A percentile compares a stretch with the other conserved stretches of the same genome.
Evolutionary conservation across 169 alveolate species (phyloP).

Genomic region (Sarcocystis neurona): DNA sequence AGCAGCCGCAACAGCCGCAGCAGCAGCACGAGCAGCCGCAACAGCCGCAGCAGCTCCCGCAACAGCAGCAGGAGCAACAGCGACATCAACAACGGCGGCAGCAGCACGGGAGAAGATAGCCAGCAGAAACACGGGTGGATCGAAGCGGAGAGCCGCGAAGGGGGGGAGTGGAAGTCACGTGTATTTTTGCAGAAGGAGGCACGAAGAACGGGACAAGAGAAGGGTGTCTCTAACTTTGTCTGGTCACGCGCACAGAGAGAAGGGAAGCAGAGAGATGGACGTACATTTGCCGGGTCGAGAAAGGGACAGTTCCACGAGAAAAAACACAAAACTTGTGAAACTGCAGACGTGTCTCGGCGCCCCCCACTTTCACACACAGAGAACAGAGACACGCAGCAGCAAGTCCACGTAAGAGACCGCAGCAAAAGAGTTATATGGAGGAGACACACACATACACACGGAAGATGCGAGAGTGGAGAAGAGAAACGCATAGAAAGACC

Average conservation of each 20-base stretch:
- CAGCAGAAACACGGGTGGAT: neutral
- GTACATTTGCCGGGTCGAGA: too few relatives aligned
- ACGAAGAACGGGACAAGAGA: neutral
- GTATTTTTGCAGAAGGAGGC: too few relatives aligned
- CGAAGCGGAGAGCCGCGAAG: neutral
- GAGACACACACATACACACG: too few relatives aligned
- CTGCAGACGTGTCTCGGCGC: too few relatives aligned
- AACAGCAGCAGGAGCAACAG: slow-evolving; percentile 6
- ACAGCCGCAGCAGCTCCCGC: slow-evolving; percentile 9
- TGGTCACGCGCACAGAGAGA: neutral
- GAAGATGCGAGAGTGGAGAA: too few relatives aligned
- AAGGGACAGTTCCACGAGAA: neutral
- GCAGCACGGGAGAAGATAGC: neutral
- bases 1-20: neutral
- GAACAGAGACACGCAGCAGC: too few relatives aligned
- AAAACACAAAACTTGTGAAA: too few relatives aligned
- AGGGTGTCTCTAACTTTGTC: neutral
- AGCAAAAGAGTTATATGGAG: too few relatives aligned
- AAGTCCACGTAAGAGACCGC: too few relatives aligned
- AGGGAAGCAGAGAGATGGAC: neutral
- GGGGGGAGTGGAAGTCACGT: too few relatives aligned
- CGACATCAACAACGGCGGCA: neutral
- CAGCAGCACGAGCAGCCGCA: neutral
- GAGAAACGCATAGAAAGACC: too few relatives aligned
- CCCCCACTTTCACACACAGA: too few relatives aligned